Base-by-base conservation (phyloP, 345 rosid species). In the Ceriops zippeliana region DNA sequence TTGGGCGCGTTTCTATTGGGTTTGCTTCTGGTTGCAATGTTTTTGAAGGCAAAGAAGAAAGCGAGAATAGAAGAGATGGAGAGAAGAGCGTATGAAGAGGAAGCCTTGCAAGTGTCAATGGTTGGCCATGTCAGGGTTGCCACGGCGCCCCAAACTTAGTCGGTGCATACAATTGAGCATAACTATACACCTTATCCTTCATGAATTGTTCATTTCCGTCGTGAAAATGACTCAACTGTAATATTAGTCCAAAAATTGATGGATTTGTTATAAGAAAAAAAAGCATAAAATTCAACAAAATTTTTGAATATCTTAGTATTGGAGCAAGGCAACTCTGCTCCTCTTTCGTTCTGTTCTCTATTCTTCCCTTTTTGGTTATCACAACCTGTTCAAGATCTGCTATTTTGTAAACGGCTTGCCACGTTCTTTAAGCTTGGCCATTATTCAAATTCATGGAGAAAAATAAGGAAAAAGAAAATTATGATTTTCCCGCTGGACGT, bases 71-170 rank as follows among this genome's bases (percentile, higher is more conserved):
- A 83, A 59, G 98, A 86, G 72, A 77, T 89, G 87, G 92, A 86
- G 78, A 81, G 97, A 75, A 89, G 90, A 71, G 93, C 92, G 2
- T 93, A 89, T 47, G 97, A 93, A 82, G 98, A 93, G 76, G 97
- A 93, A 76, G 98, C 96, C 56, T 72, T 89, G 17, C 95, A 89
- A 80, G 95, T 93, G 49, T 78, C 98, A 60, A 91, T 95, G 96
- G 97, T 90, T 47, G 96, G 93, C 7, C 96, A 89, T 79, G 75
- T 91, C 65, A 83, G 93, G 67, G 89, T 84, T 74, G 89, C 89
- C 1, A 84, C 81, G 2, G 96, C 97, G n/a, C 49, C 87, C 11
- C 86, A 72, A 52, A 85, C 93, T 61, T 72, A 93, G 61, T 90
- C 99, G 20, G 15, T 73, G 65, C 97, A 96, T n/a, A 68, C 72